These are phyloP conservation scores for Pseudocercospora musae DNA, from an alignment of 2,329 filamentous ascomycete genomes.

Conservation along the genomic window DNA sequence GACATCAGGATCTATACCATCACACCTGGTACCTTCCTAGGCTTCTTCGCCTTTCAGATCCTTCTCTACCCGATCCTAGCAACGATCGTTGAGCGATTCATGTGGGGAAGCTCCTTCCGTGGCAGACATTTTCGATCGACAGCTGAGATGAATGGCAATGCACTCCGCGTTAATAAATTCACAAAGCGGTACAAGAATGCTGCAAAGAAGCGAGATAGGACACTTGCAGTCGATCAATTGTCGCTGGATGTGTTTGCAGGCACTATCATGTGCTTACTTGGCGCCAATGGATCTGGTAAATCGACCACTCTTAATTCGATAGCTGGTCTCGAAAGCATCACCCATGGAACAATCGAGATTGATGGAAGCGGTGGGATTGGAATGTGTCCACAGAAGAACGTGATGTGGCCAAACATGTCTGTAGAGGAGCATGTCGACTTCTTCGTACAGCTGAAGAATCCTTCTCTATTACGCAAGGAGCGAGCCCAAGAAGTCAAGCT, in stretches of 20 bases:
- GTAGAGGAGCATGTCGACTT: conserved; percentile 80
- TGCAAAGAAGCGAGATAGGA: conserved; percentile 18
- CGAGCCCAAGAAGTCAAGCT: conserved; percentile 54
- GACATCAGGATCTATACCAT: conserved; percentile 15
- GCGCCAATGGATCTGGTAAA: conserved; percentile 88
- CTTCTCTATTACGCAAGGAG: conserved; percentile 45
- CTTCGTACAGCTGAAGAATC: conserved; percentile 73
- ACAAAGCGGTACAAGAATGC: conserved; percentile 20
- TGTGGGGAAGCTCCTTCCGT: conserved; percentile 67
- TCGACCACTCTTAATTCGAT: conserved; percentile 86
- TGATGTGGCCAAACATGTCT: conserved; percentile 85
- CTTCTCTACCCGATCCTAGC: conserved; percentile 72
- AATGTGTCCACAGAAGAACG: conserved; percentile 89
- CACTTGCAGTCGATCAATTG: conserved; percentile 20
- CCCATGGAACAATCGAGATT: conserved; percentile 71
- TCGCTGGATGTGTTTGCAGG: conserved; percentile 19
- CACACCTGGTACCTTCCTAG: conserved; percentile 56
- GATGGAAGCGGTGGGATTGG: conserved; percentile 77
- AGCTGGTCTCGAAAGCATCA: conserved; percentile 74
- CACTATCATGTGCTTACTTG: conserved; percentile 48
- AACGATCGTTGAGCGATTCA: conserved; percentile 64
- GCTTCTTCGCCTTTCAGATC: conserved; percentile 73
- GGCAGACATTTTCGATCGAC: conserved; percentile 39
- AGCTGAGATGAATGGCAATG: conserved; percentile 21
- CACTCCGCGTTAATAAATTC: conserved; percentile 20